A percentile compares a stretch with the other conserved stretches of the same genome.
Conservation (phyloP, 306 rosid species). For the Vigna angularis region DNA sequence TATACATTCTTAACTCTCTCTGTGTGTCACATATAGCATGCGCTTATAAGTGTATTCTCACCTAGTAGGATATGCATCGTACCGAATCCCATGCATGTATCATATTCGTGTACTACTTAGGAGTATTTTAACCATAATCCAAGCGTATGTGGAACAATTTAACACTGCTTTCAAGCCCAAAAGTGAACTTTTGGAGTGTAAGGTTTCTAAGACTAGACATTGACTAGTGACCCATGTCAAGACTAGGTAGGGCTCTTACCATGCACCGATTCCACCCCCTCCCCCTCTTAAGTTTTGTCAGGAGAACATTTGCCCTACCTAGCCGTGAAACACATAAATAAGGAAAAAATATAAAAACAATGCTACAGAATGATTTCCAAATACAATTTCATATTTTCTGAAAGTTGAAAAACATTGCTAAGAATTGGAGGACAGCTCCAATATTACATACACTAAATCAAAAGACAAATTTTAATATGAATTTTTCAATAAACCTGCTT, state of each 20-base stretch:
- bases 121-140: background rate
- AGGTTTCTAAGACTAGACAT: background rate
- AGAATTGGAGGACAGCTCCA: conserved; percentile 20
- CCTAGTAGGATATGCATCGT: too few species aligned
- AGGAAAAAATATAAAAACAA: background rate
- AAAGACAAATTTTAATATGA: background rate
- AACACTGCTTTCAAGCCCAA: background rate
- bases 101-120: too few species aligned
- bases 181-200: too few species aligned
- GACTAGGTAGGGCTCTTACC: too few species aligned
- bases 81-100: too few species aligned
- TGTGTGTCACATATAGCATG: too few species aligned
- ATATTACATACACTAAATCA: background rate
- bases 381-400: conserved; percentile 12
- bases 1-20: too few species aligned
- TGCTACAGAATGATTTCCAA: conserved; percentile 22
- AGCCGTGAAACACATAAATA: background rate
- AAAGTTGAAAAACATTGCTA: background rate
- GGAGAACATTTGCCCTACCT: background rate
- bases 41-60: too few species aligned
- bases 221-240: background rate
- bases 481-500: conserved; percentile 71
- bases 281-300: background rate
- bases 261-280: background rate
- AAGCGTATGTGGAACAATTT: background rate